Percentiles rank a stretch among this genome's conserved stretches.
Conservation (phyloP, 2,329 filamentous ascomycete species). For the Microcyclosporella mali region DNA sequence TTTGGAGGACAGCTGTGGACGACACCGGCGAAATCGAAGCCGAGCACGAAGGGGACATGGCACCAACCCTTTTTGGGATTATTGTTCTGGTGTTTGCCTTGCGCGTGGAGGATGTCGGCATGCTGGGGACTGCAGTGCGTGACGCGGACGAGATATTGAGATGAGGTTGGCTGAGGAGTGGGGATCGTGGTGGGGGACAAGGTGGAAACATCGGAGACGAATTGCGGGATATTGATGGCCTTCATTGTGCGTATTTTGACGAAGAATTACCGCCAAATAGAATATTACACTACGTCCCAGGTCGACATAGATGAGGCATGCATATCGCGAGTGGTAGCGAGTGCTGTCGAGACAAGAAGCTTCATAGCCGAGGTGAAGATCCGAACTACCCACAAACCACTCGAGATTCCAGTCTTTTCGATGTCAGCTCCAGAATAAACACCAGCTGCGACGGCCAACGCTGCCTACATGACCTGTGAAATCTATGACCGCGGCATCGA, state of each 20-base stretch:
- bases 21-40: constrained; percentile 56
- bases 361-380: too few relatives aligned
- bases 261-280: too few relatives aligned
- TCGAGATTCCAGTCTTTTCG: too few relatives aligned
- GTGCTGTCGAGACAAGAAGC: too few relatives aligned
- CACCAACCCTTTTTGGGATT: constrained; percentile 42
- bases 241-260: constrained; percentile 39
- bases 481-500: too few relatives aligned
- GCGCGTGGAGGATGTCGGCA: constrained; percentile 55
- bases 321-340: too few relatives aligned
- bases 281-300: too few relatives aligned
- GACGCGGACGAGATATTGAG: constrained; percentile 43
- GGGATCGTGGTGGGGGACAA: constrained; percentile 24
- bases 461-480: too few relatives aligned
- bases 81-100: constrained; percentile 53
- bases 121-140: constrained; percentile 54
- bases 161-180: constrained; percentile 29
- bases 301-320: too few relatives aligned
- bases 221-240: constrained; percentile 36
- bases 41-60: constrained; percentile 52
- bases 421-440: too few relatives aligned
- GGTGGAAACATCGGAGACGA: constrained; percentile 28
- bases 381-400: too few relatives aligned
- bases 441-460: too few relatives aligned
- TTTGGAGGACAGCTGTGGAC: constrained; percentile 37